phyloP scores from a whole-genome alignment of 257 asterid genomes.

The Przewalskia tangutica region DNA sequence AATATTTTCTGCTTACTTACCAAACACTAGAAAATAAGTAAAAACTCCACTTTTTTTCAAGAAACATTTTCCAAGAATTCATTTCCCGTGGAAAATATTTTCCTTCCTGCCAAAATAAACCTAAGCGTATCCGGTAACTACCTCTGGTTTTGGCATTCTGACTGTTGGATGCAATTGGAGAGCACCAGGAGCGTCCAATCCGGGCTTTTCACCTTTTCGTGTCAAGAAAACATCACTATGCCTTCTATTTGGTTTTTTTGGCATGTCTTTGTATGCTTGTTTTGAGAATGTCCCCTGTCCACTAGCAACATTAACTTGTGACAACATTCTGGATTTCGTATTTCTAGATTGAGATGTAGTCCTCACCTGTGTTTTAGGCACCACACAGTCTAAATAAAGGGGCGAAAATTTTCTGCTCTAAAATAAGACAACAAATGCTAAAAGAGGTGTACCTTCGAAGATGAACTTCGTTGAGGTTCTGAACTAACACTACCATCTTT shows the following conservation, averaged over 20 bases:
- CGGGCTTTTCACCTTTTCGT: slow-evolving; percentile 24
- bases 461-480: slow-evolving; percentile 1
- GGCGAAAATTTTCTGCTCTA: background rate
- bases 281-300: slow-evolving; percentile 16
- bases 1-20: no score
- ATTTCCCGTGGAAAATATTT: no score
- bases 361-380: slow-evolving; percentile 27
- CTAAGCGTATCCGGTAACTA: slow-evolving; percentile 5
- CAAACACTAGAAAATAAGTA: no score
- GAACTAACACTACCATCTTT: slow-evolving; percentile 10
- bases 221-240: slow-evolving; percentile 16
- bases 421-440: background rate
- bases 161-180: slow-evolving; percentile 15
- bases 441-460: slow-evolving; percentile 29
- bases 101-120: no score
- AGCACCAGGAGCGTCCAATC: slow-evolving; percentile 16
- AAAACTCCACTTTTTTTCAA: no score
- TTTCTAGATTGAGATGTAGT: slow-evolving; percentile 19
- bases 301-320: slow-evolving; percentile 20
- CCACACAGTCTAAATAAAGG: background rate
- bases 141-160: slow-evolving; percentile 33
- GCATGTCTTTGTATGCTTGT: slow-evolving; percentile 21
- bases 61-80: no score
- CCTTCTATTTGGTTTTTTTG: slow-evolving; percentile 18
- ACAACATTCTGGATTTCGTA: slow-evolving; percentile 16